These are phyloP conservation scores for Ocimum tenuiflorum DNA, from an alignment of 257 asterid genomes.

Conservation along the genomic window DNA sequence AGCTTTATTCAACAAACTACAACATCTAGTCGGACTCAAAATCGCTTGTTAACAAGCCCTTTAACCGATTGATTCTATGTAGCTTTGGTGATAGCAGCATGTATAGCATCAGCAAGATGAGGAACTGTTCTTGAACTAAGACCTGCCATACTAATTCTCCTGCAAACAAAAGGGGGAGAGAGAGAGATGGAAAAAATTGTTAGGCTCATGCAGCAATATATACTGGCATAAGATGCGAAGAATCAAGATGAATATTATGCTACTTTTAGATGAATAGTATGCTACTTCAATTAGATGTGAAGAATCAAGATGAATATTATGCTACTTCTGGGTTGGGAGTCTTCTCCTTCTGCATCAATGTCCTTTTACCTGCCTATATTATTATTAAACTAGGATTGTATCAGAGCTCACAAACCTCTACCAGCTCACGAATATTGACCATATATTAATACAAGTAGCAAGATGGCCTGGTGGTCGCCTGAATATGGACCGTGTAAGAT, in stretches of 20 bases:
- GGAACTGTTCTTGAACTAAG: slow-evolving; percentile 66
- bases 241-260: no score
- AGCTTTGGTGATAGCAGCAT: slow-evolving; percentile 56
- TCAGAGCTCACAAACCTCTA: not conserved
- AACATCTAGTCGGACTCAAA: not conserved
- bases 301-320: no score
- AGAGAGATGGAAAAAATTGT: not conserved
- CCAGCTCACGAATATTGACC: not conserved
- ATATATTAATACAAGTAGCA: no score
- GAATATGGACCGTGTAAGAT: not conserved
- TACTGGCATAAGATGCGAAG: not conserved
- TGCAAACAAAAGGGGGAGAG: slow-evolving; percentile 22
- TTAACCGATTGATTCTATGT: slow-evolving; percentile 23
- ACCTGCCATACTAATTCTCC: slow-evolving; percentile 94
- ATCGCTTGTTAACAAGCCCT: slow-evolving; percentile 1
- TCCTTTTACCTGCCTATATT: not conserved
- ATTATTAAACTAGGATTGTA: no score
- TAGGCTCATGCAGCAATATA: not conserved
- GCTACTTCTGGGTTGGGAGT: not conserved
- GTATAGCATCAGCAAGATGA: slow-evolving; percentile 74
- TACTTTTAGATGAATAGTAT: not conserved
- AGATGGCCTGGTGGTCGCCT: not conserved
- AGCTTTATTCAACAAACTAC: slow-evolving; percentile 12
- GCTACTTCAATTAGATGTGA: not conserved
- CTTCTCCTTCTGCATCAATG: not conserved